Base-by-base conservation (phyloP, 768 basidiomycete species). In the Russula virescens region DNA sequence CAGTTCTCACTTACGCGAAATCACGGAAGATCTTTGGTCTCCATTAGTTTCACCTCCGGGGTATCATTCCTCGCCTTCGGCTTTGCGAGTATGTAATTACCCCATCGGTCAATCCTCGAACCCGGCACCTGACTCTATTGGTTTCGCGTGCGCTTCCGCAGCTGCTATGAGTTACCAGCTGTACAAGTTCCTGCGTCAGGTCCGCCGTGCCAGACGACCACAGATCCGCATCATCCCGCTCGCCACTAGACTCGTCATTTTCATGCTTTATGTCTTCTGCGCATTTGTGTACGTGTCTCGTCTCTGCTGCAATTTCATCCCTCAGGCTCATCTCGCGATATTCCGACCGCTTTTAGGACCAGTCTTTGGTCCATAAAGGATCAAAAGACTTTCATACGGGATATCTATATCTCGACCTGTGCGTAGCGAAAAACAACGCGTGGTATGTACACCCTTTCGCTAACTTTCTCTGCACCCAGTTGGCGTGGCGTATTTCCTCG, bases 351-450 rank as follows among this genome's bases (percentile, higher is more conserved):
- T 23, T 42, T 51, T 10, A 63, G 62, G 38, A 54, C 62, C 11
- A 47, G 62, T n/a, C 26, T 58, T 16, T 26, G 55, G 55, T 57
- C 61, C 23, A 57, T 62, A 48, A 42, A 11, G 31, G 49, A 46
- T 35, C 16, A 11, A 2, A 3, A 57, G 10, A 57, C 61, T 2
- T 56, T 25, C 43, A 28, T 51, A n/a, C 61, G 61, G 34, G 61
- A 62, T 25, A 57, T 62, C 61, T 62, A 62, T 38, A 55, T 34
- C 23, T 54, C 63, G 11, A 64, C 58, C 19, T 61, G 62, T 63
- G 45, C 57, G 57, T 63, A 46, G 18, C 5, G 47, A 34, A 23
- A 35, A 26, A 19, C 18, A 49, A n/a, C 26, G 23, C 23, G 47
- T 48, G 47, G 47, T 1, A 18, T 54, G 14, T 16, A 2, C 53